Base-by-base conservation (phyloP, 345 rosid species). In the Balakata baccata region DNA sequence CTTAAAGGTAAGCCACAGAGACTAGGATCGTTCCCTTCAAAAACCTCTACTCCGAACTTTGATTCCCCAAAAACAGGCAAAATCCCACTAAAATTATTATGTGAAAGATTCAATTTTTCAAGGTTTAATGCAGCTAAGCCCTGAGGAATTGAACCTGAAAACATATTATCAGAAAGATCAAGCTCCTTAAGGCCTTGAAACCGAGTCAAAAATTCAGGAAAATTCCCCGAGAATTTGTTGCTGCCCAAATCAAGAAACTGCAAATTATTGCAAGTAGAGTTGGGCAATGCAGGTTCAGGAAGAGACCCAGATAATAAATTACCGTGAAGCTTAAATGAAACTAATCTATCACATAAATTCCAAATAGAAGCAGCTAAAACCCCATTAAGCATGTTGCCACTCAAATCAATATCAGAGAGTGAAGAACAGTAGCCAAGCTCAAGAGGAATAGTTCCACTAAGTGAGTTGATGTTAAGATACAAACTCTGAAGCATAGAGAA, bases 391-490 rank as follows among this genome's bases (percentile, higher is more conserved):
- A 56, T 37, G 79, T 95, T 95, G 16, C 73, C 76, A 68, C 96
- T 83, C 85, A 95, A 81, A 85, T 95, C 97, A 81, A 95, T 75
- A 59, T 87, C 89, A 71, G 96, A 79, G 10, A 95, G 87, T 37
- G 98, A 86, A 78, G 98, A 81, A 83, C 89, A 80, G 75, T 95
- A 95, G 57, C 98, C 99, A 65, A 95, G 90, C 91, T 95, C 99
- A 23, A 90, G 88, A 70, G 99, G 98, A 78, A 95, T 75, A 37
- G 87, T 82, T 38, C 98, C 98, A 52, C 75, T 86, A n/a, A 95
- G 86, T 11, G 92, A 86, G 65, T 95, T 95, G 74, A 91, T 74
- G 87, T 86, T 86, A 43, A 95, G 92, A 69, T 86, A 92, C 77
- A 92, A 81, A 70, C 92, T 88, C 74, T 83, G 88, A 67, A 95